A percentile compares a stretch with the other conserved stretches of the same genome.
phyloP scores from a whole-genome alignment of 2,329 filamentous ascomycete genomes.

The Ascochyta lentis region DNA sequence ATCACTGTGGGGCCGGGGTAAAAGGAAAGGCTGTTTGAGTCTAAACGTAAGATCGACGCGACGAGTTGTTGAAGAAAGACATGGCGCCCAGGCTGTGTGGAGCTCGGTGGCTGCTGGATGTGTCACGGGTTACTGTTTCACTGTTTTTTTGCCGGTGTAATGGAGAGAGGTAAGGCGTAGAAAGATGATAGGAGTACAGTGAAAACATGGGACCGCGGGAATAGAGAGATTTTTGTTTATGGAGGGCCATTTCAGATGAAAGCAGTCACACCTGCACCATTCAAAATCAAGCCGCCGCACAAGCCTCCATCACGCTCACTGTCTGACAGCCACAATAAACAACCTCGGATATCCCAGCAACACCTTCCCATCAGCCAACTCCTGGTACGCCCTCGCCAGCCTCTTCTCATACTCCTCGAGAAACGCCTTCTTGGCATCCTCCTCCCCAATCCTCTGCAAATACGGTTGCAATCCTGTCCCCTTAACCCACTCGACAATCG shows the following conservation, averaged over 20 bases:
- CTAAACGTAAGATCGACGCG: too few relatives aligned
- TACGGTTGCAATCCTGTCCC: slow-evolving; percentile 64
- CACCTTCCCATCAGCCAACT: slow-evolving; percentile 60
- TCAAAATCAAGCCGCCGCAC: not conserved
- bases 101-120: too few relatives aligned
- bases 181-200: too few relatives aligned
- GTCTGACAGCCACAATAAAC: slow-evolving; percentile 58
- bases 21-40: too few relatives aligned
- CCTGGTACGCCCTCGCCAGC: slow-evolving; percentile 55
- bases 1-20: too few relatives aligned
- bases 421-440: slow-evolving; percentile 51
- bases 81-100: too few relatives aligned
- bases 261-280: not conserved
- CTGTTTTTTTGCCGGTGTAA: too few relatives aligned
- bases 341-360: slow-evolving; percentile 63
- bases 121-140: too few relatives aligned
- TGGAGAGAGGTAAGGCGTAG: too few relatives aligned
- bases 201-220: too few relatives aligned
- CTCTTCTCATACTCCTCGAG: slow-evolving; percentile 56
- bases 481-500: slow-evolving; percentile 67
- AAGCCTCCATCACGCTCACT: slow-evolving; percentile 11
- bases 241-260: not conserved
- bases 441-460: slow-evolving; percentile 55
- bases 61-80: too few relatives aligned
- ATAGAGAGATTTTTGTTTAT: too few relatives aligned